These are phyloP conservation scores for Melastoma candidum DNA, from an alignment of 441 rosid genomes.

Conservation along the genomic window DNA sequence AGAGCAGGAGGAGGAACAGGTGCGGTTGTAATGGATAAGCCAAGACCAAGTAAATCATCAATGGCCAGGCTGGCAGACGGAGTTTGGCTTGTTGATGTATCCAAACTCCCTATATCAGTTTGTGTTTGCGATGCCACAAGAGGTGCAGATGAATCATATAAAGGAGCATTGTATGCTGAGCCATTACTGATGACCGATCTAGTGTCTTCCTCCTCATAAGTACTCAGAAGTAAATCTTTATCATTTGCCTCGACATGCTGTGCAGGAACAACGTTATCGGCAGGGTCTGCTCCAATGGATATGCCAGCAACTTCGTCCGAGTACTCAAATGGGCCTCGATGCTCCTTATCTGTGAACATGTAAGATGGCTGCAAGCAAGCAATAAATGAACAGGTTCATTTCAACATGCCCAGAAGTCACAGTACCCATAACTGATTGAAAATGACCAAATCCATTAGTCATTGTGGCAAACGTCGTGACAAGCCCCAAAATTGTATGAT, in stretches of 20 bases:
- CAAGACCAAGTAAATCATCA: constrained; percentile 85
- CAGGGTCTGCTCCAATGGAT: constrained; percentile 57
- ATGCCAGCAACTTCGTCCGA: constrained; percentile 67
- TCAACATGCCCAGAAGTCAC: not conserved
- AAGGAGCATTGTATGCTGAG: constrained; percentile 64
- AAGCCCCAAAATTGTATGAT: too few species aligned
- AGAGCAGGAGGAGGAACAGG: constrained; percentile 50
- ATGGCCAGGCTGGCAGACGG: constrained; percentile 53
- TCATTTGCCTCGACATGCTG: constrained; percentile 83
- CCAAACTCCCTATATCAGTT: constrained; percentile 39
- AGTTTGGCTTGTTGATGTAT: constrained; percentile 22
- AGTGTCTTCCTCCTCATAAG: constrained; percentile 72
- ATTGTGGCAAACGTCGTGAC: too few species aligned
- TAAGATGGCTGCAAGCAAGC: constrained; percentile 71
- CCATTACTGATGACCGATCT: constrained; percentile 38
- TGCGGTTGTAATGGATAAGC: constrained; percentile 37
- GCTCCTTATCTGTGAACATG: constrained; percentile 95
- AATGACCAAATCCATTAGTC: not conserved
- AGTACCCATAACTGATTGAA: not conserved
- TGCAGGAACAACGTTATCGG: constrained; percentile 43
- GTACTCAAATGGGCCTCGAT: constrained; percentile 86
- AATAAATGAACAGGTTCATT: not conserved
- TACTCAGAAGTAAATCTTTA: constrained; percentile 74
- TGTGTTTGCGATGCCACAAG: constrained; percentile 34
- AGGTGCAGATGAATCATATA: constrained; percentile 34